phyloP scores from a whole-genome alignment of 352 stramenopile species.

The Phytophthora nicotianae region DNA sequence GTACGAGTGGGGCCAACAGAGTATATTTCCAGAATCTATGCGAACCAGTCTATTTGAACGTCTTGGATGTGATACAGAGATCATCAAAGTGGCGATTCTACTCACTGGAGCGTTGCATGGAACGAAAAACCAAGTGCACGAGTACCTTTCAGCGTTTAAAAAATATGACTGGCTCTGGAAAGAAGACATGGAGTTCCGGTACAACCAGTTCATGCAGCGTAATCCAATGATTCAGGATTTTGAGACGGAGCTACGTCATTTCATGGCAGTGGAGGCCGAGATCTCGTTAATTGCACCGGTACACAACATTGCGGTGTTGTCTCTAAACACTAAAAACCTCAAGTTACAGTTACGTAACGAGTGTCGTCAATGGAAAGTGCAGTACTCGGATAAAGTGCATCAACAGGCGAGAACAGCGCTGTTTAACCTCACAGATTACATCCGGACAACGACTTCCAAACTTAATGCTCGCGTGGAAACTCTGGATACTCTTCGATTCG shows the following conservation, averaged over 20 bases:
- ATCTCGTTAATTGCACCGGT: conserved; percentile 81
- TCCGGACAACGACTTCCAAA: conserved; percentile 75
- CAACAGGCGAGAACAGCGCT: conserved; percentile 71
- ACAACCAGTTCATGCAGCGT: conserved; percentile 85
- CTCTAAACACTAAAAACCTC: conserved; percentile 88
- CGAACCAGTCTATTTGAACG: conserved; percentile 81
- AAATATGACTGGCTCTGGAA: conserved; percentile 93
- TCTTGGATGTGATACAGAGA: conserved; percentile 86
- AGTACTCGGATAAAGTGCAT: conserved; percentile 86
- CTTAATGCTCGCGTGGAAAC: conserved; percentile 69
- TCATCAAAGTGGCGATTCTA: conserved; percentile 88
- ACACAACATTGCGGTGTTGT: conserved; percentile 87
- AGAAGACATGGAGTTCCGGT: conserved; percentile 87
- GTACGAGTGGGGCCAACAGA: conserved; percentile 81
- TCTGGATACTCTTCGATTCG: conserved; percentile 75
- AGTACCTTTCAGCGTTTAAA: conserved; percentile 84
- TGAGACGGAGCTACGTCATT: conserved; percentile 78
- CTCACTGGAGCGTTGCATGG: conserved; percentile 84
- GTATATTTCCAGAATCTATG: conserved; percentile 51
- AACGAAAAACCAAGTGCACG: conserved; percentile 86
- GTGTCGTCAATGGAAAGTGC: conserved; percentile 85
- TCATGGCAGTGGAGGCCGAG: conserved; percentile 81
- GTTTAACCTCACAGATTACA: conserved; percentile 79
- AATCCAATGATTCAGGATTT: conserved; percentile 87
- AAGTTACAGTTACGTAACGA: conserved; percentile 88